Conservation (phyloP, 352 stramenopile genomes). For the Saprolegnia parasitica region DNA sequence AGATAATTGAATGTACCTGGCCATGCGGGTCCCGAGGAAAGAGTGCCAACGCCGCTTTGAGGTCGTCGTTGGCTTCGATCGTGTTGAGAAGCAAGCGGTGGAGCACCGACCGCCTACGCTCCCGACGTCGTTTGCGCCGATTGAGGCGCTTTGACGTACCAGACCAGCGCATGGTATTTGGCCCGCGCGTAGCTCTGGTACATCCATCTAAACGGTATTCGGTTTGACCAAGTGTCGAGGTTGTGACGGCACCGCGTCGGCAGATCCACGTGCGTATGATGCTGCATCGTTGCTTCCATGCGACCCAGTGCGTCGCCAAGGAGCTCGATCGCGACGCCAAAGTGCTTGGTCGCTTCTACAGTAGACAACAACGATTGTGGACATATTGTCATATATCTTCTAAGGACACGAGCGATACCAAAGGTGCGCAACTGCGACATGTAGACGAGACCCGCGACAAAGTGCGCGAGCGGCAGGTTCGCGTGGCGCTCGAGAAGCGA, state of each 20-base stretch:
- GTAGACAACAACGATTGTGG: too few relatives aligned
- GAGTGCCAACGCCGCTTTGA: constrained; percentile 38
- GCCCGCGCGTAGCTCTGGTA: constrained; percentile 14
- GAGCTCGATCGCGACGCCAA: constrained; percentile 9
- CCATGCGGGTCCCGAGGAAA: constrained; percentile 21
- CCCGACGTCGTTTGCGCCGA: neutral
- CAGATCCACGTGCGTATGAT: neutral
- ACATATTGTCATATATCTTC: too few relatives aligned
- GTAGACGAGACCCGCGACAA: constrained; percentile 21
- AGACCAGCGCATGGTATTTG: constrained; percentile 27
- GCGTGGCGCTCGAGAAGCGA: neutral
- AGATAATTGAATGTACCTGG: constrained; percentile 30
- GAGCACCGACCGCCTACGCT: constrained; percentile 12
- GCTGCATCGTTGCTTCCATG: constrained; percentile 10
- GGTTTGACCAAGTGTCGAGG: neutral
- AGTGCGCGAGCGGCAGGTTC: constrained; percentile 2
- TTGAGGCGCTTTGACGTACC: neutral
- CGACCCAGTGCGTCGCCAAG: neutral
- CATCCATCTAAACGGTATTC: constrained; percentile 8
- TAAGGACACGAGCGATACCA: too few relatives aligned
- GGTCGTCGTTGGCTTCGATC: constrained; percentile 45
- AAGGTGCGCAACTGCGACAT: constrained; percentile 22
- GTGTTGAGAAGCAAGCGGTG: constrained; percentile 32
- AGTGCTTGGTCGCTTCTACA: constrained; percentile 19
- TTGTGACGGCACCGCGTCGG: neutral